These are phyloP conservation scores for Amanita pseudoporphyria DNA, from an alignment of 768 basidiomycete genomes.

Conservation along the genomic window DNA sequence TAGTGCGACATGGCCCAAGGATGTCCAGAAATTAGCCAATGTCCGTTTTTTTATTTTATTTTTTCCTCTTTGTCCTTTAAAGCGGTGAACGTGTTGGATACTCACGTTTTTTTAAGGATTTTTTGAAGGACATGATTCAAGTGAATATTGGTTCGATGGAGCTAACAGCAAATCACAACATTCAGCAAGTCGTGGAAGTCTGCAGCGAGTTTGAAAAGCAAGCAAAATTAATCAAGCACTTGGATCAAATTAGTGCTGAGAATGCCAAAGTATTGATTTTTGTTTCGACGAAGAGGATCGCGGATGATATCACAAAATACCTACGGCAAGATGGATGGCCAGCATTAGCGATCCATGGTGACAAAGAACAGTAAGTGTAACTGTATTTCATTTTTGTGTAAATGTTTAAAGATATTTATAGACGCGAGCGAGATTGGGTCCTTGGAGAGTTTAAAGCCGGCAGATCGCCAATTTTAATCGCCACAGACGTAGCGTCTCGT, in stretches of 20 bases:
- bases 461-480: constrained; percentile 94
- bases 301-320: constrained; percentile 98
- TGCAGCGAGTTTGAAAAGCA: constrained; percentile 98
- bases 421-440: constrained; percentile 99
- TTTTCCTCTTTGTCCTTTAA: neutral
- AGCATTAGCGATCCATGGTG: constrained; percentile 98
- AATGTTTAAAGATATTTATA: constrained; percentile 18
- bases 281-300: constrained; percentile 94
- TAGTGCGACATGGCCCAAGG: constrained; percentile 99
- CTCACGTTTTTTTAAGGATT: constrained; percentile 51
- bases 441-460: constrained; percentile 97
- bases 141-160: constrained; percentile 99
- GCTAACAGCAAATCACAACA: constrained; percentile 96
- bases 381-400: neutral
- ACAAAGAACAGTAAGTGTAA: constrained; percentile 86
- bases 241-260: constrained; percentile 92
- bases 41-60: constrained; percentile 30
- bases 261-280: constrained; percentile 99
- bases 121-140: constrained; percentile 93
- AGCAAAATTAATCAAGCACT: constrained; percentile 89
- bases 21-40: constrained; percentile 94
- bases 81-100: neutral
- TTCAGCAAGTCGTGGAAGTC: constrained; percentile 91
- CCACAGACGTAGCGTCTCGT: constrained; percentile 98
- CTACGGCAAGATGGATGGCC: constrained; percentile 99